Conservation (phyloP, 2,329 filamentous ascomycete species). For the Claviceps citrina region DNA sequence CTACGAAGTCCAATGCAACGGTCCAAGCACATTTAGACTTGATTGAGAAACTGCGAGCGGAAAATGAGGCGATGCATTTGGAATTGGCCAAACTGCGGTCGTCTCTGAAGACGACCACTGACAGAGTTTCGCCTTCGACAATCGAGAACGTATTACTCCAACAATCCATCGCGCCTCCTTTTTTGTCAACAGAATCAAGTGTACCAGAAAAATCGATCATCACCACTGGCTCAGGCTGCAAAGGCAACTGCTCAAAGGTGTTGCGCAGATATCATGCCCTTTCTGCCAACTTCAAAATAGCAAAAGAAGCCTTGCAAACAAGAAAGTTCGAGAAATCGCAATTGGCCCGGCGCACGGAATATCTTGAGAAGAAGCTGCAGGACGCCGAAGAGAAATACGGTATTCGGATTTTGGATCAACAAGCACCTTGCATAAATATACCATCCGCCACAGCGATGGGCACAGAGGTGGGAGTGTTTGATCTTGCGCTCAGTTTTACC, state of each 20-base stretch:
- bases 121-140: not conserved
- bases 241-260: constrained; percentile 21
- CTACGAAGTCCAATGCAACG: not conserved
- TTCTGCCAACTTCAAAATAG: constrained; percentile 24
- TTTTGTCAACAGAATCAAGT: not conserved
- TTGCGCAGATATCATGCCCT: constrained; percentile 26
- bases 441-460: constrained; percentile 3
- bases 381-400: constrained; percentile 25
- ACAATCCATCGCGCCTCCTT: not conserved
- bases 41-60: constrained; percentile 23
- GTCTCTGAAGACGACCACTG: not conserved
- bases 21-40: constrained; percentile 7
- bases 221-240: constrained; percentile 11
- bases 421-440: constrained; percentile 1
- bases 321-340: constrained; percentile 26
- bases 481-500: constrained; percentile 3
- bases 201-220: constrained; percentile 4
- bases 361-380: constrained; percentile 28
- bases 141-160: not conserved
- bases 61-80: constrained; percentile 26
- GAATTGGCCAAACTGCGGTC: constrained; percentile 15
- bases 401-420: constrained; percentile 16
- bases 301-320: constrained; percentile 24
- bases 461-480: constrained; percentile 1
- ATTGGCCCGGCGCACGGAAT: constrained; percentile 31